Evolutionary conservation across 2,329 filamentous ascomycete species (phyloP), one percentile per base, ranked within the genome.

Genomic region (Sordariomycetes sp.): DNA sequence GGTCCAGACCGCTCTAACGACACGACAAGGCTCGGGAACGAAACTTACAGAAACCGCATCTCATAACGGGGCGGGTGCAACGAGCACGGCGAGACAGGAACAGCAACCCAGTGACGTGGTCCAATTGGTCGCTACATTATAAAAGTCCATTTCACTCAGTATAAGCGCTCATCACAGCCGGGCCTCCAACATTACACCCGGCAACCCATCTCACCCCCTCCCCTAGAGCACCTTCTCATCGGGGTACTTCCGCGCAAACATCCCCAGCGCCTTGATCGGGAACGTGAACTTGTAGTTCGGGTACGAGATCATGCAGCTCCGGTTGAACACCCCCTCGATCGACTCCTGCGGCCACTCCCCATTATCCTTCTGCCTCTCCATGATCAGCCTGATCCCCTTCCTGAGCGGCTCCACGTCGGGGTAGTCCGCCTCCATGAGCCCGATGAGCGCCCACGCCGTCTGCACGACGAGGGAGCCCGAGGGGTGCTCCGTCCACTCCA

Each of bases 231-330:
- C 69, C 65, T 75, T 78, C 59, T 86, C 81, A 60, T 89, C 78
- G 0, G 87, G 88, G 63, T 87, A 92, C 62, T 79, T 82, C 65
- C 76, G 80, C 4, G 87, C 84, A 77, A 90, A 99, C 83, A 97
- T 87, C 5, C 94, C 94, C 62, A 99, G 71, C 1, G 94, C 94
- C 74, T 95, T 96, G 69, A 97, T 88, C 1, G 93, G 86, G 72
- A 97, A 99, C 60, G 88, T 89, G 70, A 96, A 94, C 76, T 97
- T 99, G 79, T 99, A 99, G 77, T 99, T 99, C 51, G 93, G 93
- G 68, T 99, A 99, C 0, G 90, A 94, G 63, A 99, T 99, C 90
- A 97, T 97, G 78, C 93, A 97, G 67, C 87, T 94, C 77, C 97
- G 96, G 74, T 99, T 99, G 74, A 99, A 99, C 12, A 99, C 94